Conservation (phyloP, 192 early-diverging fungal genomes). For the Coemansia sp. region DNA sequence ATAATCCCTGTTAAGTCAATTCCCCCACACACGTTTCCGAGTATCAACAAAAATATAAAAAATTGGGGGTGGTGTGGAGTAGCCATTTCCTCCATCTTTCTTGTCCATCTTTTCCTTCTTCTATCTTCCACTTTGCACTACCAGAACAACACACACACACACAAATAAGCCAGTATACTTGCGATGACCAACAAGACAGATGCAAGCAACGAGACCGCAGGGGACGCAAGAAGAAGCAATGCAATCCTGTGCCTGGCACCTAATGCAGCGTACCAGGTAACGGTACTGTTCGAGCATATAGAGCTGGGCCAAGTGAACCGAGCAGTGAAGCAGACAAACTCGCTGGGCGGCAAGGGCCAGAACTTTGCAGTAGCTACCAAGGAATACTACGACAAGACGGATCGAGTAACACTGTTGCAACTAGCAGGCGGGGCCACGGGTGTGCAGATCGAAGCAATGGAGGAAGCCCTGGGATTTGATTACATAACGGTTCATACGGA, state of each 20-base stretch:
- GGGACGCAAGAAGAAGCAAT: too few species aligned
- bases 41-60: too few species aligned
- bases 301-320: conserved; percentile 25
- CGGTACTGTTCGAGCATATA: conserved; percentile 22
- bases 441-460: conserved; percentile 28
- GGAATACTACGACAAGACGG: conserved; percentile 10
- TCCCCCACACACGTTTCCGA: too few species aligned
- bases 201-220: neutral
- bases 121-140: too few species aligned
- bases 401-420: conserved; percentile 25
- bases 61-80: too few species aligned
- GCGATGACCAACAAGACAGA: neutral
- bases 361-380: conserved; percentile 38
- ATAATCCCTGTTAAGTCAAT: too few species aligned
- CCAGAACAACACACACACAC: too few species aligned
- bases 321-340: conserved; percentile 26
- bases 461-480: conserved; percentile 7
- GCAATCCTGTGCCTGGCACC: conserved; percentile 28
- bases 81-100: neutral
- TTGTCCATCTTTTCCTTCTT: too few species aligned
- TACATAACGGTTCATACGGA: conserved; percentile 16
- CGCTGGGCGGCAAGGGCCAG: conserved; percentile 44
- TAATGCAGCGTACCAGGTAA: conserved; percentile 39
- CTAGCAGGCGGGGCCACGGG: conserved; percentile 23
- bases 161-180: too few species aligned